Base-by-base conservation (phyloP, 2,329 filamentous ascomycete genomes). In the Akanthomyces dipterigenus region DNA sequence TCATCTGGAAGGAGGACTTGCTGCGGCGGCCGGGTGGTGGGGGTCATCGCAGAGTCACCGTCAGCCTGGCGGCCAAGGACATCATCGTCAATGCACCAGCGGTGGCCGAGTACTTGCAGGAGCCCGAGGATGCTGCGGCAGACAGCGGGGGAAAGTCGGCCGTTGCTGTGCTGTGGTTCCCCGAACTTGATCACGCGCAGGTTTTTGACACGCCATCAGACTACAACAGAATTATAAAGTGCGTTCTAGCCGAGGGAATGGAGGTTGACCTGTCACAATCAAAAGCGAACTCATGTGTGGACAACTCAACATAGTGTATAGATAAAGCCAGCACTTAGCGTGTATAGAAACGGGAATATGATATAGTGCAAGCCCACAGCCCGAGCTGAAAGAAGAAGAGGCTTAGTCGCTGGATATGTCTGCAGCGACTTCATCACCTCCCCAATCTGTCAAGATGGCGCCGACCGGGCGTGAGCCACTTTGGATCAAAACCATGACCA, bases 1-100 rank as follows among this genome's bases (percentile, higher is more conserved):
- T 88, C 43, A 73, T 89, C 8, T 91, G 88, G 88, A 85, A 83
- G 65, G 84, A 89, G 53, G 85, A 89, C 63, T 70, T 90, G 50
- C 64, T 80, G 40, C 62, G 50, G 0, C 63, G 59, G 45, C 48
- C 45, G 63, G 51, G 64, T 57, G 62, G 64, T 58, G 62, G 4
- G 65, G 64, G 6, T 59, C 57, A 64, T 63, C 70, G 76, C 40
- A 73, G 69, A 40, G 80, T 86, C 12, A 85, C 82, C 0, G 84
- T 88, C 0, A 81, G 77, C 61, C 74, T 90, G 26, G 78, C 82
- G 7, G 83, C 81, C 9, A 75, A 78, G 58, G 88, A 90, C 72
- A 70, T 89, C 50, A 89, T 90, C 64, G 83, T 89, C 5, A 79
- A 89, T 67, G 84, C 84, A 0, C 70, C 76, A 22, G 77, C 77